A percentile compares a stretch with the other conserved stretches of the same genome.
phyloP scores from a whole-genome alignment of 805 yeast species.

The Lachancea fermentati region DNA sequence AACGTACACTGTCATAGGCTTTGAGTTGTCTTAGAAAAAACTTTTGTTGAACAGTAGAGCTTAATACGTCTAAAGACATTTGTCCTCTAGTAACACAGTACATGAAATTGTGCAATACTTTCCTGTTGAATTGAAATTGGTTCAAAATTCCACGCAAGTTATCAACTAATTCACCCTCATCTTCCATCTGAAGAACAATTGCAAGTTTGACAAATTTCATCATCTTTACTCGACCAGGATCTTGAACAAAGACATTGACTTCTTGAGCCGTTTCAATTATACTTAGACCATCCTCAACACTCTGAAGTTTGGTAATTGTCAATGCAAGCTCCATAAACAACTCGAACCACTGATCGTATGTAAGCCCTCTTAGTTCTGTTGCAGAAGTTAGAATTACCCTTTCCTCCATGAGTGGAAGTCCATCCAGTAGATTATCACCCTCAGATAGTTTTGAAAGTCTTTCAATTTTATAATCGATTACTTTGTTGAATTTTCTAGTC shows the following conservation, averaged over 20 bases:
- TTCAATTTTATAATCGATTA: constrained; percentile 66
- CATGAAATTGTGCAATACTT: constrained; percentile 58
- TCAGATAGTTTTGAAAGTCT: constrained; percentile 62
- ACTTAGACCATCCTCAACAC: constrained; percentile 57
- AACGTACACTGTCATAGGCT: constrained; percentile 70
- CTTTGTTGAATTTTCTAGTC: constrained; percentile 54
- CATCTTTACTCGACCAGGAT: constrained; percentile 51
- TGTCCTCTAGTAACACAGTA: constrained; percentile 56
- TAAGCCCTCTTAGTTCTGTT: constrained; percentile 65
- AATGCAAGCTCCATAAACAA: constrained; percentile 76
- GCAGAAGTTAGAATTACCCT: constrained; percentile 44
- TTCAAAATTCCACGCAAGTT: constrained; percentile 60
- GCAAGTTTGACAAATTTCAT: constrained; percentile 66
- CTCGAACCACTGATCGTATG: constrained; percentile 78
- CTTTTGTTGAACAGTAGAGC: constrained; percentile 82
- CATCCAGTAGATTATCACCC: constrained; percentile 39
- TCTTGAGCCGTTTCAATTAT: constrained; percentile 69
- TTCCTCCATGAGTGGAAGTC: constrained; percentile 35
- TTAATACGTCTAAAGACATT: constrained; percentile 52
- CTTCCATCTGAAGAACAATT: constrained; percentile 44
- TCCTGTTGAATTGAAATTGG: constrained; percentile 70
- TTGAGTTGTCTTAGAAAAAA: constrained; percentile 84
- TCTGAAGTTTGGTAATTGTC: constrained; percentile 54
- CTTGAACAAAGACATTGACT: constrained; percentile 71
- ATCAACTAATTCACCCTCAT: constrained; percentile 48